Evolutionary conservation across 2,329 filamentous ascomycete species (phyloP), one percentile per base, ranked within the genome.

Genomic region (Colletotrichum tropicale): DNA sequence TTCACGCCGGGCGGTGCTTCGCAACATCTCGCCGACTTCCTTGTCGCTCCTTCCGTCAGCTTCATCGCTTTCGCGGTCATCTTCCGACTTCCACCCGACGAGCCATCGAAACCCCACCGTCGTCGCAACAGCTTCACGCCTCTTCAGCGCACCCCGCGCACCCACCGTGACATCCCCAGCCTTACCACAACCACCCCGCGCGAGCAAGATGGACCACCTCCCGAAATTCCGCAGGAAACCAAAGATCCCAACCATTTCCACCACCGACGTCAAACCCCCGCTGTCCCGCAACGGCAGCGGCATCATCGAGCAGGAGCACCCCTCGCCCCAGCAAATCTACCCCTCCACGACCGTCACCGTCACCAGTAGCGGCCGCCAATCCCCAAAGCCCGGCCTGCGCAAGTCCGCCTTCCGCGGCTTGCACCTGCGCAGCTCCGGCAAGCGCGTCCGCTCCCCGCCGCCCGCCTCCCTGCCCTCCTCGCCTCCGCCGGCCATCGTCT

Each of bases 361-460:
- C 69, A 71, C 71, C 26, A 34, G 52, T 26, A 24, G 15, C 34
- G 72, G 68, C 60, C 38, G 48, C n/a, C 64, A 65, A 4, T 76
- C 73, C 6, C 71, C 70, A 3, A 83, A 80, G 71, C 72, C 80
- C 30, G 77, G 80, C 30, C 74, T 76, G 48, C 84, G 84, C 71
- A 84, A 83, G 56, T 83, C 85, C 21, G 81, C 88, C 55, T 88
- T 90, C 66, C 85, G 86, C 55, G 84, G 83, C 76, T 83, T 89
- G 73, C 85, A 87, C 67, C 83, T 89, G 68, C 85, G 86, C 70
- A 82, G 84, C 70, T 84, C 87, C 28, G 83, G 85, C 70, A 90
- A 90, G 82, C 87, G 88, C 80, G 86, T 87, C 73, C 85, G 86
- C 67, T 89, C 88, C 21, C 84, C 86, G 52, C 81, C 81, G 34